Base-by-base conservation (phyloP, 2,329 filamentous ascomycete genomes). In the Fusarium chuoi region DNA sequence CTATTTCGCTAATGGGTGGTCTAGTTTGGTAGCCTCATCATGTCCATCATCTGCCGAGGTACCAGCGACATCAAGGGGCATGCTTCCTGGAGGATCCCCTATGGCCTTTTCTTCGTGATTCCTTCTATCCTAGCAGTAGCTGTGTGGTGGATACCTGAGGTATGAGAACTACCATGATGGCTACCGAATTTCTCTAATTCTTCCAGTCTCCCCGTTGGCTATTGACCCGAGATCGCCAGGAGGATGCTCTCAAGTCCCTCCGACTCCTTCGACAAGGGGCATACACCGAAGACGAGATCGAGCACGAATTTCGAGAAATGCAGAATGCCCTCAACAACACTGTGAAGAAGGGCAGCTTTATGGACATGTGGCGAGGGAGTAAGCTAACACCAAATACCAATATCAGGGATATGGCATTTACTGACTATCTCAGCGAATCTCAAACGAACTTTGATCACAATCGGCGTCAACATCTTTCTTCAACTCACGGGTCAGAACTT, bases 41-140 rank as follows among this genome's bases (percentile, higher is more conserved):
- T 79, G 57, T 71, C 70, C 10, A 57, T 70, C 20, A 68, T 80
- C 70, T 74, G 79, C 77, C 61, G 77, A 74, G 55, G 81, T 71
- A 80, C 79, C 58, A 64, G 79, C 73, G 46, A 78, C 4, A 54
- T 82, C 28, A 48, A 71, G 4, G 77, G 76, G n/a, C 78, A 81
- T 48, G 73, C 73, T 3, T 78, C 81, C 6, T 85, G 78, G 75
- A 67, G 75, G 11, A 81, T 84, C 35, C 82, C 81, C 0, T 75
- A 80, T 10, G 81, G 81, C 0, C 67, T 82, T 3, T 83, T 82
- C 73, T 82, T 79, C 49, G 65, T 81, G 41, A 73, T 83, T 9
- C 80, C 81, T 8, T 58, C 68, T 18, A 77, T 82, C 28, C 68
- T 83, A 18, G 38, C 38, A 28, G 45, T 64, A 20, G 30, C 56